These are phyloP conservation scores for Thalassiosira livingstoniorum DNA, from an alignment of 352 stramenopile genomes.

Conservation along the genomic window DNA sequence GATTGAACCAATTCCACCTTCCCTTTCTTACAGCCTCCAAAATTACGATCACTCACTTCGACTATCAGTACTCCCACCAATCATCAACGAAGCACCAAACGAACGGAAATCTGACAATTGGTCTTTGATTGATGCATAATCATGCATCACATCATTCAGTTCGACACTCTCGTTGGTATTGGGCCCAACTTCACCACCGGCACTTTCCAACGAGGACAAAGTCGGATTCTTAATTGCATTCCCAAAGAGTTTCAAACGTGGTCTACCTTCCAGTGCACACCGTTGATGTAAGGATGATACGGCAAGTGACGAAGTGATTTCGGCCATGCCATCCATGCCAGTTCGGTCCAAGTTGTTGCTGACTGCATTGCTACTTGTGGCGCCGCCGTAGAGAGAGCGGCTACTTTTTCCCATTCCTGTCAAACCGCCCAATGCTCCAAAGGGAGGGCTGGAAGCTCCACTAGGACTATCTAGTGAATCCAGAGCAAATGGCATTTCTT, in stretches of 20 bases:
- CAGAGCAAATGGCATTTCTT: conserved; percentile 52
- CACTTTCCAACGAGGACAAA: conserved; percentile 28
- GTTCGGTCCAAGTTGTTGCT: neutral
- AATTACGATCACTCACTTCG: conserved; percentile 33
- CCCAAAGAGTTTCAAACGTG: conserved; percentile 69
- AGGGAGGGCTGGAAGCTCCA: conserved; percentile 15
- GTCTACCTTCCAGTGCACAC: conserved; percentile 52
- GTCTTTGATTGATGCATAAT: conserved; percentile 61
- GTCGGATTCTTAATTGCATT: conserved; percentile 16
- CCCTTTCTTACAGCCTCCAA: no score
- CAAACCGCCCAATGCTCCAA: conserved; percentile 3
- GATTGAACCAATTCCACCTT: no score
- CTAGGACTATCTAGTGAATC: conserved; percentile 29
- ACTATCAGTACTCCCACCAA: conserved; percentile 37
- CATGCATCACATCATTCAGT: neutral
- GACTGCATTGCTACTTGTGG: no score
- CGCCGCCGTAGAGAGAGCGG: conserved; percentile 36
- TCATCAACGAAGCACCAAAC: conserved; percentile 75
- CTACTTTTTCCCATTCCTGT: neutral
- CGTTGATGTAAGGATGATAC: conserved; percentile 73
- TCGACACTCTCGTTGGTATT: neutral
- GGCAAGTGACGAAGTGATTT: conserved; percentile 54
- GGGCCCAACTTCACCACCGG: neutral
- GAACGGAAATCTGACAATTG: conserved; percentile 78
- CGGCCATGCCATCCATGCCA: conserved; percentile 22